phyloP scores from a whole-genome alignment of 768 basidiomycete species.

The Cystobasidium onofrii region DNA sequence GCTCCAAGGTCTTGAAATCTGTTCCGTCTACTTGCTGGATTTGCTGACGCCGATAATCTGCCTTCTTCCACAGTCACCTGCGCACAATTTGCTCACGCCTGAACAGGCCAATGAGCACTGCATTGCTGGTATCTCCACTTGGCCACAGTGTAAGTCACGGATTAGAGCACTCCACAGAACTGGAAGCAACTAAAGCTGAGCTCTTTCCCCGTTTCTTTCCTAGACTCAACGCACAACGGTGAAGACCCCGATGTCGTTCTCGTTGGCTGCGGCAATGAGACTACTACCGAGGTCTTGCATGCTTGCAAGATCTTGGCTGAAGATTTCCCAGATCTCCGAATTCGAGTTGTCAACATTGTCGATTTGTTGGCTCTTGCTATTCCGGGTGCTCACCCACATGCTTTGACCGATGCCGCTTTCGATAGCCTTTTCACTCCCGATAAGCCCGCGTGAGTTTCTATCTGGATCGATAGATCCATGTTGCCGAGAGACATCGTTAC shows the following conservation, averaged over 20 bases:
- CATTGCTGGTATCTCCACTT: constrained; percentile 74
- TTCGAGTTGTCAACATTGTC: constrained; percentile 80
- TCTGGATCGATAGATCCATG: constrained; percentile 45
- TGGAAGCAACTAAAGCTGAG: background rate
- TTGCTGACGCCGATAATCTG: background rate
- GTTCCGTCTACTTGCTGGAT: no score
- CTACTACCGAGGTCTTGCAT: constrained; percentile 80
- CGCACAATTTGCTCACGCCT: constrained; percentile 62
- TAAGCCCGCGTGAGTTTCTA: constrained; percentile 55
- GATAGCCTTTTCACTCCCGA: constrained; percentile 64
- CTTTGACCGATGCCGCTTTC: constrained; percentile 58
- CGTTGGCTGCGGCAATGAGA: constrained; percentile 75
- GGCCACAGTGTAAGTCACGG: constrained; percentile 60
- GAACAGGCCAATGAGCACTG: constrained; percentile 79
- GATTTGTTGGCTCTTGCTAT: constrained; percentile 75
- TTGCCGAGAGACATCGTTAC: constrained; percentile 31
- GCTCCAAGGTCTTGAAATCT: no score
- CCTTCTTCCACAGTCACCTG: background rate
- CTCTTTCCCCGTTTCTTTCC: background rate
- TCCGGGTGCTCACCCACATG: constrained; percentile 66
- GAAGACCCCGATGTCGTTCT: constrained; percentile 55
- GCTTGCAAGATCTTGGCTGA: constrained; percentile 71
- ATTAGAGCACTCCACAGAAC: background rate
- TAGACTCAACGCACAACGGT: constrained; percentile 42
- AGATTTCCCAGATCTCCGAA: constrained; percentile 61